Evolutionary conservation across 176 grass and related monocot genomes (phyloP), one percentile per base, ranked within the genome.

Genomic region (Carex littledalei): DNA sequence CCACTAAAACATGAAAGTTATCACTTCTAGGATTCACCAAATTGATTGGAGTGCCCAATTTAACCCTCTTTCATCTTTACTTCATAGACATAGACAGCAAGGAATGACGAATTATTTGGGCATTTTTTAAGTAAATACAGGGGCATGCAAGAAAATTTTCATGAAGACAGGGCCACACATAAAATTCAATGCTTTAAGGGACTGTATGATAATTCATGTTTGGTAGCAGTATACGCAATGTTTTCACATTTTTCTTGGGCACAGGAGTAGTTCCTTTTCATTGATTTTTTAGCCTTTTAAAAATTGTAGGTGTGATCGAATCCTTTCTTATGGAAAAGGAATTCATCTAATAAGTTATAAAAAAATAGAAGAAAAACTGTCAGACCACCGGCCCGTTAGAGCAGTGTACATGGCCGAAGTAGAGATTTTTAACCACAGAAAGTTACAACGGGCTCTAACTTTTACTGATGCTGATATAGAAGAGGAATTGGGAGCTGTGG

Each of bases 371-470:
- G 58, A 88, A 58, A 94, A 89, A 14, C 55, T 95, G 80, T 99
- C 96, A 0, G 93, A 99, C 90, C 96, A 99, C 81, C 89, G 93
- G 18, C 96, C 93, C 21, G 96, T 99, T 53, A 94, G 80, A 70
- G 93, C 93, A 37, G 88, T 94, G 16, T 95, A 89, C 86, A 88
- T 84, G 64, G 81, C 82, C 9, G 93, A 95, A 78, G 88, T 89
- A 45, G 96, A 99, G 78, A 91, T 99, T 82, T 99, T 99, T 77
- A 87, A 85, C 53, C 90, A 88, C 20, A 93, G 92, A 71, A 95
- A 95, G 84, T 75, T 99, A 81, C 96, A 94, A 75, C 86, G 96
- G 72, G 96, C 96, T 79, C 93, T 99, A n/a, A 95, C 93, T 26
- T 99, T 99, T 84, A 99, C 96, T 0, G 93, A 99, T 63, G 91